These are phyloP conservation scores for Gossypium turneri DNA, from an alignment of 345 rosid species.

Conservation along the genomic window DNA sequence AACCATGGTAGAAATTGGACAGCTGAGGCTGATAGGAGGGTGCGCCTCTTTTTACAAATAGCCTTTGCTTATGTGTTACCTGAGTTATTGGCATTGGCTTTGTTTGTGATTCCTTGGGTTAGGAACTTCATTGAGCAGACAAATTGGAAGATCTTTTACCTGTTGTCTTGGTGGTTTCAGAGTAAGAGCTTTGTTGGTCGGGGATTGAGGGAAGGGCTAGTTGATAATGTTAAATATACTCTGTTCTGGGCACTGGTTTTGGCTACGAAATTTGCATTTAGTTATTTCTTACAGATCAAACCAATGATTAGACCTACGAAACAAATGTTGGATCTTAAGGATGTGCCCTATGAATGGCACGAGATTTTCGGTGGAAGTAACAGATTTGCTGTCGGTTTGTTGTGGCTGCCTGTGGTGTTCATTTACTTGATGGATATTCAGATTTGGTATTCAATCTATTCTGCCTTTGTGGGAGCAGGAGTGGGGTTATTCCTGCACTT, in stretches of 20 bases:
- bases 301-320: constrained; percentile 77
- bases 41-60: constrained; percentile 61
- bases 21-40: constrained; percentile 36
- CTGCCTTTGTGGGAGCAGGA: constrained; percentile 76
- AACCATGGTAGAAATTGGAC: constrained; percentile 52
- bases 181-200: constrained; percentile 71
- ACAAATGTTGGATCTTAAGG: constrained; percentile 37
- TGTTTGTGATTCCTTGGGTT: constrained; percentile 82
- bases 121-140: constrained; percentile 81
- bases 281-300: constrained; percentile 83
- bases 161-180: constrained; percentile 79
- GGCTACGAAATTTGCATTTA: constrained; percentile 73
- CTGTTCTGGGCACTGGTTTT: constrained; percentile 83
- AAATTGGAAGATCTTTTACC: constrained; percentile 74
- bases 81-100: constrained; percentile 68
- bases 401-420: constrained; percentile 85
- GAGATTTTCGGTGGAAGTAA: constrained; percentile 52
- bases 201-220: constrained; percentile 78
- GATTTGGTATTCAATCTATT: constrained; percentile 89
- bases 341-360: constrained; percentile 63
- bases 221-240: constrained; percentile 72
- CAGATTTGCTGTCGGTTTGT: constrained; percentile 63
- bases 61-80: constrained; percentile 62
- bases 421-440: constrained; percentile 91
- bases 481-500: constrained; percentile 86